A percentile compares a stretch with the other conserved stretches of the same genome.
Conservation (phyloP, 148 eudicot genomes). For the Chenopodium berlandieri region DNA sequence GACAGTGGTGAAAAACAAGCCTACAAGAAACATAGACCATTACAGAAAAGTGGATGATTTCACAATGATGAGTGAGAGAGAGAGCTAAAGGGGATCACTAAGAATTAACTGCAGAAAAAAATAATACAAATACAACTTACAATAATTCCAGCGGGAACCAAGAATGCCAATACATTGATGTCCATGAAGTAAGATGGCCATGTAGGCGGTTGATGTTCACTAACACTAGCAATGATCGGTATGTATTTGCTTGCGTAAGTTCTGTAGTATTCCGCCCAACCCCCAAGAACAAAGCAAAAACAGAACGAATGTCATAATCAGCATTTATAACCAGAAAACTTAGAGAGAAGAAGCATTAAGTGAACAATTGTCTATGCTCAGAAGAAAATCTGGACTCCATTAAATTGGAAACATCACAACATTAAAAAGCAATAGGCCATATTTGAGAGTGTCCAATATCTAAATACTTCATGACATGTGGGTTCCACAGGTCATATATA, state of each 20-base stretch:
- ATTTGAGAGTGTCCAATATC: neutral
- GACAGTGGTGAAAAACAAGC: slow-evolving; percentile 92
- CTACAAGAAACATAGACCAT: slow-evolving; percentile 38
- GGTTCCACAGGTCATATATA: neutral
- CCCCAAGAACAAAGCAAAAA: neutral
- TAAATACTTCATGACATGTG: neutral
- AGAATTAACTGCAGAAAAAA: neutral
- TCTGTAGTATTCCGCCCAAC: slow-evolving; percentile 39
- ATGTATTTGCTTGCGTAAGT: slow-evolving; percentile 99
- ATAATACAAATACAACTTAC: slow-evolving; percentile 50
- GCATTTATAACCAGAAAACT: neutral
- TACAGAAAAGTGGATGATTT: slow-evolving; percentile 1
- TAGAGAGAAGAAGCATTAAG: neutral
- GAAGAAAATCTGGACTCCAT: neutral
- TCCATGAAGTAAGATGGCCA: slow-evolving; percentile 99
- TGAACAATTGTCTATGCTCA: neutral
- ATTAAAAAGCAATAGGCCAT: neutral
- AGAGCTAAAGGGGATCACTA: neutral
- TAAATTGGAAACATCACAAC: neutral
- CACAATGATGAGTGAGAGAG: slow-evolving; percentile 20
- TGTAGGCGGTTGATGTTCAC: slow-evolving; percentile 99
- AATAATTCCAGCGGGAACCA: slow-evolving; percentile 97
- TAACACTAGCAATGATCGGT: slow-evolving; percentile 99
- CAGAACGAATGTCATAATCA: slow-evolving; percentile 1
- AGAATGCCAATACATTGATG: slow-evolving; percentile 91